These are phyloP conservation scores for Chenopodium berlandieri DNA, from an alignment of 148 eudicot species.

Conservation along the genomic window DNA sequence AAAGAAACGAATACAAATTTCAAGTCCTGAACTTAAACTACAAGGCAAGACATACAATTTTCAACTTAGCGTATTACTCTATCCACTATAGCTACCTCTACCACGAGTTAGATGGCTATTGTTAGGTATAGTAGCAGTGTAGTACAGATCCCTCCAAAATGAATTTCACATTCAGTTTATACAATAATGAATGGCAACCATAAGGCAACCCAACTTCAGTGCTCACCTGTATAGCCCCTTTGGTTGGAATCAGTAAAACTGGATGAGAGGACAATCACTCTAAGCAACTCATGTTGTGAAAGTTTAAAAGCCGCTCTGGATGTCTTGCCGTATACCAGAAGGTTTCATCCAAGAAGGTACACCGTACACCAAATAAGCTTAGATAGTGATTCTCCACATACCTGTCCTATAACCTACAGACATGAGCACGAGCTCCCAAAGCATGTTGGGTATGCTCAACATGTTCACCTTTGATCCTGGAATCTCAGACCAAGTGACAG, in stretches of 20 bases:
- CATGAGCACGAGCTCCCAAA: conserved; percentile 94
- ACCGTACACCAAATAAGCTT: conserved; percentile 19
- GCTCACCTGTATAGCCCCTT: neutral
- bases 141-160: conserved; percentile 10
- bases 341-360: conserved; percentile 3
- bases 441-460: conserved; percentile 92
- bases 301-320: neutral
- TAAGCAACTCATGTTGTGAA: conserved; percentile 17
- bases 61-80: neutral
- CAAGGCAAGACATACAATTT: neutral
- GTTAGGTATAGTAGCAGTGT: neutral
- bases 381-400: conserved; percentile 64
- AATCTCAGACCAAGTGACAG: conserved; percentile 95
- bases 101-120: neutral
- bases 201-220: neutral
- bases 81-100: neutral
- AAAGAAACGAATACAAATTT: too few relatives aligned
- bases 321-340: conserved; percentile 10
- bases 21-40: neutral
- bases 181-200: neutral
- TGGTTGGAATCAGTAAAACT: neutral
- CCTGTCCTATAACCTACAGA: conserved; percentile 82
- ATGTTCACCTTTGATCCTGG: conserved; percentile 91
- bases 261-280: neutral
- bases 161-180: neutral